Evolutionary conservation across 768 basidiomycete species (phyloP).

Genomic region (Sarcomyxa edulis): DNA sequence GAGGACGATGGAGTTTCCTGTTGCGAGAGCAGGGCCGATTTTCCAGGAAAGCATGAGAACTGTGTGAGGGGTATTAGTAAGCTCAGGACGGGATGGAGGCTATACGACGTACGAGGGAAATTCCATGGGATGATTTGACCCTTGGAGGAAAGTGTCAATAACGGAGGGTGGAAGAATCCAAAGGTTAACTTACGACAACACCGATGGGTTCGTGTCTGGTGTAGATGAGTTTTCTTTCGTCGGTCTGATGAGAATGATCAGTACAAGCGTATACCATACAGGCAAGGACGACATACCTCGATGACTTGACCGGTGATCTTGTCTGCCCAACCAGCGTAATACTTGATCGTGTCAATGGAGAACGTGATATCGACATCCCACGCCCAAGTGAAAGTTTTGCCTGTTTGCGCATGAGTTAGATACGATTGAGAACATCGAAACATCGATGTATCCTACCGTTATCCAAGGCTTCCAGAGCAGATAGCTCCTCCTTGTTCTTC

Average conservation of each 20-base stretch:
- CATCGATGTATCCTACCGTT: conserved; percentile 42
- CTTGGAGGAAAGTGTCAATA: conserved; percentile 8
- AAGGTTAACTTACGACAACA: conserved; percentile 25
- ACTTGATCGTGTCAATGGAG: conserved; percentile 32
- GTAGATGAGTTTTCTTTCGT: conserved; percentile 46
- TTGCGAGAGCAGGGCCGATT: conserved; percentile 76
- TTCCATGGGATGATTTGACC: conserved; percentile 53
- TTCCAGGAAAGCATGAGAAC: conserved; percentile 71
- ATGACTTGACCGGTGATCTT: conserved; percentile 33
- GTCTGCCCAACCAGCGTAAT: conserved; percentile 59
- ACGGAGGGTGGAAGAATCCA: neutral
- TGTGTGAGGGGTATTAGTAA: conserved; percentile 8
- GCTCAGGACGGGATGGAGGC: conserved; percentile 11
- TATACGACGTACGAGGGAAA: conserved; percentile 39
- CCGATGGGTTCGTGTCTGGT: conserved; percentile 61
- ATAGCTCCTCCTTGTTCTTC: conserved; percentile 46
- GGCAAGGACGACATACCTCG: conserved; percentile 22
- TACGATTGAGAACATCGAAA: conserved; percentile 1
- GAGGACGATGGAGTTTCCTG: conserved; percentile 73
- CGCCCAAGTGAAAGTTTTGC: conserved; percentile 49
- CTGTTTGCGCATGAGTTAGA: conserved; percentile 16
- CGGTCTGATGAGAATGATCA: conserved; percentile 21
- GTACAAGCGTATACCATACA: neutral
- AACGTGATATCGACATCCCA: conserved; percentile 41
- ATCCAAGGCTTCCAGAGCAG: conserved; percentile 64